phyloP scores from a whole-genome alignment of 371 early-diverging fungal genomes.

The Mortierella sp. region DNA sequence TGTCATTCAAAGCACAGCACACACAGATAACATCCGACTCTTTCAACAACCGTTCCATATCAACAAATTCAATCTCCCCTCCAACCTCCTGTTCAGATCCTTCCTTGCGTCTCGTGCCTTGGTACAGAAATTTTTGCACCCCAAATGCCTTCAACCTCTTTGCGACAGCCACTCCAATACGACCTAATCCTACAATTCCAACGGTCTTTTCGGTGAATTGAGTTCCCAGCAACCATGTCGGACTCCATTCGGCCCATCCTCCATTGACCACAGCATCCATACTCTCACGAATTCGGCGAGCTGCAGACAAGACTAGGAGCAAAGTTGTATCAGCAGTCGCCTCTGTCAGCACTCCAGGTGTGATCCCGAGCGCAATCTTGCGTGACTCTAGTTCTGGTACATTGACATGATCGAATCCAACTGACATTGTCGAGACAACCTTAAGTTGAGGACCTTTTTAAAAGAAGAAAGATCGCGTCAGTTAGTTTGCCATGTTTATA shows the following conservation, averaged over 20 bases:
- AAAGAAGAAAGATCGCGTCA: background rate
- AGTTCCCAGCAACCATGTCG: slow-evolving; percentile 80
- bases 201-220: slow-evolving; percentile 83
- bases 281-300: slow-evolving; percentile 75
- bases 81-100: slow-evolving; percentile 43
- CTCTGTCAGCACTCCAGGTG: slow-evolving; percentile 91
- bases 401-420: slow-evolving; percentile 90
- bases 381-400: slow-evolving; percentile 61
- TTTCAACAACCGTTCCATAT: slow-evolving; percentile 67
- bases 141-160: slow-evolving; percentile 80
- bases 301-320: slow-evolving; percentile 78
- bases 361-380: slow-evolving; percentile 79
- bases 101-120: slow-evolving; percentile 62
- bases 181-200: slow-evolving; percentile 88
- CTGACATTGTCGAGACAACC: slow-evolving; percentile 80
- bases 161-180: slow-evolving; percentile 86
- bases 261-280: slow-evolving; percentile 68
- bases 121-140: slow-evolving; percentile 66
- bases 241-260: slow-evolving; percentile 78
- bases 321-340: slow-evolving; percentile 89
- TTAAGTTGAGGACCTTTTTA: slow-evolving; percentile 64
- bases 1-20: slow-evolving; percentile 78
- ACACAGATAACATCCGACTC: slow-evolving; percentile 81
- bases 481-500: slow-evolving; percentile 21
- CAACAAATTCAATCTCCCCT: slow-evolving; percentile 60